A percentile compares a stretch with the other conserved stretches of the same genome.
phyloP scores from a whole-genome alignment of 2,329 filamentous ascomycete genomes.

The Exserohilum rostratum region DNA sequence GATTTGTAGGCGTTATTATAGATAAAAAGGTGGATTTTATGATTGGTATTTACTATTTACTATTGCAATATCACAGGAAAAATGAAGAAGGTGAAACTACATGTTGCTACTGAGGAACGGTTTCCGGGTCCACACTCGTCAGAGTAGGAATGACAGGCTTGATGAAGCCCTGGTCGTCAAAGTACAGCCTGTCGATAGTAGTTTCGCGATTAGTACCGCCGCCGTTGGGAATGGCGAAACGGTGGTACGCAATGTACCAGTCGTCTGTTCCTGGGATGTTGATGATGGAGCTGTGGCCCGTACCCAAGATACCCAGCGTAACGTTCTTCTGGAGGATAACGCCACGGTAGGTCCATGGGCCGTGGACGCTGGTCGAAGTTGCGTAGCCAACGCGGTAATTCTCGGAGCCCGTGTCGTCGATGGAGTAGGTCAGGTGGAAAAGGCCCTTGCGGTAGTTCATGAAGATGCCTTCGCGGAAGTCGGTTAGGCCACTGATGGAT shows the following conservation, averaged over 20 bases:
- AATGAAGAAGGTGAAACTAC: too few species aligned
- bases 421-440: conserved; percentile 37
- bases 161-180: conserved; percentile 32
- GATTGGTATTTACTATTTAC: too few species aligned
- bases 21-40: too few species aligned
- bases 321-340: conserved; percentile 33
- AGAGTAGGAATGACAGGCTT: conserved; percentile 33
- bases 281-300: conserved; percentile 35
- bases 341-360: conserved; percentile 35
- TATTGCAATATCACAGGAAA: too few species aligned
- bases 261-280: conserved; percentile 36
- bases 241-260: conserved; percentile 41
- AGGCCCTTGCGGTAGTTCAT: conserved; percentile 32
- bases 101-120: not conserved
- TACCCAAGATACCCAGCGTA: conserved; percentile 29
- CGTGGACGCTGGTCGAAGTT: conserved; percentile 24
- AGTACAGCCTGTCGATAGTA: conserved; percentile 34
- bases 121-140: conserved; percentile 23
- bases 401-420: conserved; percentile 37
- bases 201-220: conserved; percentile 33
- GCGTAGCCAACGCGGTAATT: conserved; percentile 39
- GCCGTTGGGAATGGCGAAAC: conserved; percentile 33
- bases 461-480: conserved; percentile 37
- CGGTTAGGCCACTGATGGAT: conserved; percentile 22
- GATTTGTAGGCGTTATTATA: too few species aligned